phyloP scores from a whole-genome alignment of 2,329 filamentous ascomycete genomes.

The Botrytis elliptica region DNA sequence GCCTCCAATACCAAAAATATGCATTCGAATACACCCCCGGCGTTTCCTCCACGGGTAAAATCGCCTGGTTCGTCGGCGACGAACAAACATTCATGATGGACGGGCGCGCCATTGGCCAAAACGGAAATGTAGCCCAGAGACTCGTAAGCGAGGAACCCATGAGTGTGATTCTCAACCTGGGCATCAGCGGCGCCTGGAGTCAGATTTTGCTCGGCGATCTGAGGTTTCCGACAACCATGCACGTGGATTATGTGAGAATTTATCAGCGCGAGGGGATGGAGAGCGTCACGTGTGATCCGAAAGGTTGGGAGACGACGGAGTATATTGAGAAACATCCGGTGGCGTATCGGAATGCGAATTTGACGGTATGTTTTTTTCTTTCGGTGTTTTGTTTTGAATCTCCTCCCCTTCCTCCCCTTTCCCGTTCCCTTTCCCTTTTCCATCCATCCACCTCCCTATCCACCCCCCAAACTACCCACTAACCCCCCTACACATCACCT shows the following conservation, averaged over 20 bases:
- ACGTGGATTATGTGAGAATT: constrained; percentile 54
- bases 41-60: constrained; percentile 40
- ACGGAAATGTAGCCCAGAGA: constrained; percentile 51
- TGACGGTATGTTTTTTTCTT: constrained; percentile 45
- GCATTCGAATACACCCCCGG: constrained; percentile 56
- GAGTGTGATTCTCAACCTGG: constrained; percentile 53
- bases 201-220: constrained; percentile 47
- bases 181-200: constrained; percentile 51
- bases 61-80: constrained; percentile 54
- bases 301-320: constrained; percentile 61
- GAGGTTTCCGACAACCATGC: constrained; percentile 51
- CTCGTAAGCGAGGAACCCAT: constrained; percentile 53
- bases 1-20: constrained; percentile 53
- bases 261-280: constrained; percentile 51
- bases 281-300: constrained; percentile 54
- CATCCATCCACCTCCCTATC: too few species aligned
- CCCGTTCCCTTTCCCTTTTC: not conserved
- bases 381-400: not conserved
- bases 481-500: too few species aligned
- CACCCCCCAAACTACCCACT: too few species aligned
- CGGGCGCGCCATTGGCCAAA: constrained; percentile 51
- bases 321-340: constrained; percentile 63
- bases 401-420: rapidly evolving
- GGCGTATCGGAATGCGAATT: constrained; percentile 59
- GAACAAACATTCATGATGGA: constrained; percentile 52